Conservation (phyloP, 352 stramenopile species). For the Phytophthora ohioensis region DNA sequence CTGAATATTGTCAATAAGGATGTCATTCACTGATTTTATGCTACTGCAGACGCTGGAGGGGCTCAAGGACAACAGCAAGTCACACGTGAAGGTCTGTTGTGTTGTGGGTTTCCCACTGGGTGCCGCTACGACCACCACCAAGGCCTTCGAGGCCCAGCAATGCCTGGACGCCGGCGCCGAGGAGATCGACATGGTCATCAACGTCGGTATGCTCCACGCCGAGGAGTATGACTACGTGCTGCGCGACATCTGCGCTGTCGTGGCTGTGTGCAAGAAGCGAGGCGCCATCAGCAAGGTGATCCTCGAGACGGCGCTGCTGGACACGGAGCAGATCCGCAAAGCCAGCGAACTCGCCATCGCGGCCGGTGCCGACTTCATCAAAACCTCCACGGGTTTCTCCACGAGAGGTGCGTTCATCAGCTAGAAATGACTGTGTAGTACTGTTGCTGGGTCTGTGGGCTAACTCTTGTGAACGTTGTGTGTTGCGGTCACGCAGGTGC, state of each 20-base stretch:
- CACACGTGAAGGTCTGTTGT: constrained; percentile 83
- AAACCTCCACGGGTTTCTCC: constrained; percentile 89
- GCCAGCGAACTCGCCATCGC: constrained; percentile 74
- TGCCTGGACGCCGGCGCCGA: constrained; percentile 77
- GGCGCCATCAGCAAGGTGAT: constrained; percentile 82
- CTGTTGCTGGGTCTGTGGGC: not conserved
- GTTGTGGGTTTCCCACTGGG: constrained; percentile 86
- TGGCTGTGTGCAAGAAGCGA: constrained; percentile 71
- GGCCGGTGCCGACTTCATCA: constrained; percentile 87
- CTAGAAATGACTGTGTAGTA: not conserved
- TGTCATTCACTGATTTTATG: not conserved
- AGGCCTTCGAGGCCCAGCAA: constrained; percentile 76
- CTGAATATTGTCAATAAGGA: not conserved
- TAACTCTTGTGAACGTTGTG: not conserved
- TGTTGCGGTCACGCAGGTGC: constrained; percentile 45
- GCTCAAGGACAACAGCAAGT: constrained; percentile 42
- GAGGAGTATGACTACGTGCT: constrained; percentile 80
- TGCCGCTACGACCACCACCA: constrained; percentile 61
- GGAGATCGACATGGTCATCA: constrained; percentile 92
- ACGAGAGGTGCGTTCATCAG: constrained; percentile 54
- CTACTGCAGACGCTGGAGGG: constrained; percentile 52
- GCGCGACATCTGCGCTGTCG: constrained; percentile 77
- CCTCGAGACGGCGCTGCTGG: constrained; percentile 84
- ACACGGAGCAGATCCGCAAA: constrained; percentile 70
- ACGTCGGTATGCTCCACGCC: constrained; percentile 68